These are phyloP conservation scores for Paramecium bursaria DNA, from an alignment of 73 alveolate species.

Conservation along the genomic window DNA sequence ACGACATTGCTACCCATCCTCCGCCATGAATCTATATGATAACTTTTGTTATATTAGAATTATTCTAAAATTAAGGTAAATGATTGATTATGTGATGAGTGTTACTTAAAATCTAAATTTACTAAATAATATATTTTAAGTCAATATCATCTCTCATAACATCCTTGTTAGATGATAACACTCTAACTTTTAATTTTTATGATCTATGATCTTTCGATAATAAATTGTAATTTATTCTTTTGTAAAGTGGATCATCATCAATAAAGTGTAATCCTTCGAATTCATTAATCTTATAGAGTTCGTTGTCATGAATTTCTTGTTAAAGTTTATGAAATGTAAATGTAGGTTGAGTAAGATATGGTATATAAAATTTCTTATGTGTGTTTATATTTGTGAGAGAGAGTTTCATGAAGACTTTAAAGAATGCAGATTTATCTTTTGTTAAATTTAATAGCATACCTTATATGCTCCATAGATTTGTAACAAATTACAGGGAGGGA, in stretches of 20 bases:
- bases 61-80: background rate
- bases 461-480: constrained; percentile 42
- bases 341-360: constrained; percentile 26
- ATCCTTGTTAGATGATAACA: constrained; percentile 22
- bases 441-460: too few relatives aligned
- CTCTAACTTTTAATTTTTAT: constrained; percentile 42
- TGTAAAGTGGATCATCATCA: constrained; percentile 12
- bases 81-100: background rate
- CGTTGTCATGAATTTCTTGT: background rate
- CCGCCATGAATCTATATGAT: constrained; percentile 94
- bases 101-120: constrained; percentile 14
- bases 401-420: constrained; percentile 30
- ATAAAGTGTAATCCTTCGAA: constrained; percentile 30
- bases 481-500: constrained; percentile 25
- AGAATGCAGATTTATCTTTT: constrained; percentile 20
- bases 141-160: background rate
- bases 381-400: constrained; percentile 16
- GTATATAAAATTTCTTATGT: constrained; percentile 34
- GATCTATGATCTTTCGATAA: background rate
- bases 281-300: background rate
- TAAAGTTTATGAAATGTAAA: constrained; percentile 17
- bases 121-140: background rate
- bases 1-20: constrained; percentile 94
- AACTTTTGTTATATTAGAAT: constrained; percentile 55
- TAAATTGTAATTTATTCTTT: background rate